Conservation (phyloP, 768 basidiomycete species). For the Lentinula raphanica region DNA sequence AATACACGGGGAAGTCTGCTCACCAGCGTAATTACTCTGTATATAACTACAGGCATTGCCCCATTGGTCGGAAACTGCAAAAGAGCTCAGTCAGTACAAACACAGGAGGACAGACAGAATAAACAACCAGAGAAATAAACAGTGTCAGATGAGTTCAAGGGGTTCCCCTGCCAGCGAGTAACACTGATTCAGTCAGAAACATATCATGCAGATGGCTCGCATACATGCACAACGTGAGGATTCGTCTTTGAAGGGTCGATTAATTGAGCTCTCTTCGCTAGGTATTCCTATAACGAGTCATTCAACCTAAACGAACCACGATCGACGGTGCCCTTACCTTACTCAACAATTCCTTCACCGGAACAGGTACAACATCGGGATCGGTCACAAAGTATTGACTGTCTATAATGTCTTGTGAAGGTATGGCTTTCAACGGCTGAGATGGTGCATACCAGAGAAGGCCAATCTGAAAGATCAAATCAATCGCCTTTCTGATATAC, state of each 20-base stretch:
- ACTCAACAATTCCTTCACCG: slow-evolving; percentile 79
- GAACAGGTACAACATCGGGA: slow-evolving; percentile 72
- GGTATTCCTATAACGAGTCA: slow-evolving; percentile 59
- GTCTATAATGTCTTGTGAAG: slow-evolving; percentile 39
- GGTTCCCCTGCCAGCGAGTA: slow-evolving; percentile 60
- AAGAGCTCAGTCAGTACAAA: background rate
- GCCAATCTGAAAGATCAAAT: slow-evolving; percentile 40
- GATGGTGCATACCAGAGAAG: slow-evolving; percentile 58
- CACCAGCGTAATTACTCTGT: slow-evolving; percentile 83
- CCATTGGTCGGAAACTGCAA: slow-evolving; percentile 75
- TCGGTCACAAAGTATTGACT: slow-evolving; percentile 90
- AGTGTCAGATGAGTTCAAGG: slow-evolving; percentile 83
- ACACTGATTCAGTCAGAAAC: slow-evolving; percentile 6
- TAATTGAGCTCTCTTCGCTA: slow-evolving; percentile 71
- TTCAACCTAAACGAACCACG: background rate
- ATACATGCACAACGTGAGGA: slow-evolving; percentile 61
- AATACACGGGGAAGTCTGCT: background rate
- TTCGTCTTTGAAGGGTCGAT: slow-evolving; percentile 68
- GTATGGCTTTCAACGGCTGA: background rate
- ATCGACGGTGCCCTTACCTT: slow-evolving; percentile 44
- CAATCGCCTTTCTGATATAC: background rate
- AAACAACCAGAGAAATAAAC: slow-evolving; percentile 81
- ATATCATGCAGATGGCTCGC: slow-evolving; percentile 13
- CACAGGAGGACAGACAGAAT: background rate
- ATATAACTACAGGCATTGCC: slow-evolving; percentile 88